Conservation (phyloP, 2,329 filamentous ascomycete genomes). For the Penicillium brevicompactum region DNA sequence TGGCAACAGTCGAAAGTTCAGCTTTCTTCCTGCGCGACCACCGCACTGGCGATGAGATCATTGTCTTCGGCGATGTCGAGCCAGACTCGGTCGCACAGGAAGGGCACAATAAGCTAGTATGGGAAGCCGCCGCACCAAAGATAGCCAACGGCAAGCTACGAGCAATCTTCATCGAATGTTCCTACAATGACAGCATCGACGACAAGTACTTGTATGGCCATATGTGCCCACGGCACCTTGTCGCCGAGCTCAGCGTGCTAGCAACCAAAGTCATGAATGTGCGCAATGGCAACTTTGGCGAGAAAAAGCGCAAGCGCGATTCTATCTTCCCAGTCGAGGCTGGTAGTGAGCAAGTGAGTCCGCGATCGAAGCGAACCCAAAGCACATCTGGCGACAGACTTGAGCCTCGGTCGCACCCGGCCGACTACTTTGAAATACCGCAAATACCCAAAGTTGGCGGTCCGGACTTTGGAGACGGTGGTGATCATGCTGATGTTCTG, state of each 20-base stretch:
- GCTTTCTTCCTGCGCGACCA: conserved; percentile 89
- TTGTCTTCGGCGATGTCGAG: conserved; percentile 95
- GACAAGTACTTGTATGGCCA: conserved; percentile 85
- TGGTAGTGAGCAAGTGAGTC: conserved; percentile 28
- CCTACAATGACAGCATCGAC: conserved; percentile 78
- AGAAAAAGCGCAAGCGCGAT: conserved; percentile 47
- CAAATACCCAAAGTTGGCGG: conserved; percentile 1
- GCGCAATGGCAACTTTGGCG: conserved; percentile 38
- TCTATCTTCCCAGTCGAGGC: conserved; percentile 15
- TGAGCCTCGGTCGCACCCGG: neutral
- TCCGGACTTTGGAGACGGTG: conserved; percentile 1
- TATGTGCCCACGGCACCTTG: conserved; percentile 78
- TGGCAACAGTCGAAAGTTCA: conserved; percentile 67
- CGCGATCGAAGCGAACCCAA: conserved; percentile 25
- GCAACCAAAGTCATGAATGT: conserved; percentile 69
- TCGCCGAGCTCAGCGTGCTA: conserved; percentile 74
- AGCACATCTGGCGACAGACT: conserved; percentile 10
- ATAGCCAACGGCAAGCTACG: conserved; percentile 70
- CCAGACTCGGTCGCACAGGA: conserved; percentile 82
- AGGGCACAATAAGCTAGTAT: conserved; percentile 79
- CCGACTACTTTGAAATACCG: neutral
- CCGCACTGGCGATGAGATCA: conserved; percentile 70
- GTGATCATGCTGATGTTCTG: conserved; percentile 1
- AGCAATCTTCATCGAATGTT: conserved; percentile 94
- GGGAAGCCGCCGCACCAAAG: conserved; percentile 86